Base-by-base conservation (phyloP, 306 rosid species). In the Cucurbita argyrosperma region DNA sequence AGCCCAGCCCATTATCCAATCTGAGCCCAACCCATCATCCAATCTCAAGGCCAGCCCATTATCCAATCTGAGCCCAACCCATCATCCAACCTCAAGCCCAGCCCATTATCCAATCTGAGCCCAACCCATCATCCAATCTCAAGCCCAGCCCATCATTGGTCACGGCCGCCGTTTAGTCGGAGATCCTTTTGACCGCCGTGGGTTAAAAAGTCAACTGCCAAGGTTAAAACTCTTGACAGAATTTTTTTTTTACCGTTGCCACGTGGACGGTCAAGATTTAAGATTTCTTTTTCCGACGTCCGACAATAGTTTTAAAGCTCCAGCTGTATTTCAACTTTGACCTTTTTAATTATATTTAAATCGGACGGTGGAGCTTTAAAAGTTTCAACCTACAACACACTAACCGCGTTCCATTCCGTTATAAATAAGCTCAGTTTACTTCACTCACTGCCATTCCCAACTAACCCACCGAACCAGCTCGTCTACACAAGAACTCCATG, bases 401-500 rank as follows among this genome's bases (percentile, higher is more conserved):
- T 64, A 35, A 51, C 23, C 26, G 23, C 14, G 23, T 37, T 38
- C 7, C 7, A 39, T n/a, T 13, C 14, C 11, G 35, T 65, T 65
- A 65, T 65, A 65, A 65, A 65, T 18, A 65, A 0, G 50, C 0
- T 42, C 71, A 64, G n/a, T 43, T 64, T 10, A 5, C 39, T 40
- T 5, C 54, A 0, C 15, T 3, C 5, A 14, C 6, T 37, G 5
- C 40, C 71, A 63, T 37, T 15, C 40, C 47, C 10, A 43, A 43
- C 11, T 10, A 43, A 43, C 10, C 47, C 8, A 43, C 23, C 68
- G 35, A 62, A 30, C 46, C 19, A 59, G 37, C 75, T 4, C 8
- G 10, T 14, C 50, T 47, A 30, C 74, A 12, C 30, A n/a, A 5
- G 12, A n/a, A 40, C 5, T 9, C 62, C 62, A 89, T 91, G 97